Evolutionary conservation across 371 early-diverging fungal genomes (phyloP).

Genomic region (Basidiobolus meristosporus): DNA sequence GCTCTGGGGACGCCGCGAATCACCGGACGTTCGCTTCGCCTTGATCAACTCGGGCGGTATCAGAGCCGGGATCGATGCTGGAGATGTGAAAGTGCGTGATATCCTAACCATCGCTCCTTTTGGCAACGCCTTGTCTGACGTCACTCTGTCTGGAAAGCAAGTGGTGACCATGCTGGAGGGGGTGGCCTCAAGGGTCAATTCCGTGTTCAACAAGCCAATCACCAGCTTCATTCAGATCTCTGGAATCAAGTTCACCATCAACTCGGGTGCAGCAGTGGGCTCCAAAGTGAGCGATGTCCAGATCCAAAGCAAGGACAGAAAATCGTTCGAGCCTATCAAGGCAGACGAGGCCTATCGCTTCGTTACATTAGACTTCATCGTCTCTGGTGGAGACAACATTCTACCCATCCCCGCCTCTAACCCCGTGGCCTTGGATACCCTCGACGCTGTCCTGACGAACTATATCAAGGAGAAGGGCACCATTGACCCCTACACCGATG

Average conservation of each 20-base stretch:
- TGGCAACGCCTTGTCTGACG: slow-evolving; percentile 19
- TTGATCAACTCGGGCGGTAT: slow-evolving; percentile 36
- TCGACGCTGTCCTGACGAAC: slow-evolving; percentile 3
- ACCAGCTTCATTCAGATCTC: slow-evolving; percentile 16
- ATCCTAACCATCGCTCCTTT: slow-evolving; percentile 32
- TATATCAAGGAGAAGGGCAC: slow-evolving; percentile 4
- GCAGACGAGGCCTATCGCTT: slow-evolving; percentile 14
- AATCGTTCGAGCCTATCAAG: slow-evolving; percentile 8
- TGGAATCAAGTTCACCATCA: too few relatives aligned
- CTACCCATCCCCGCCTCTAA: slow-evolving; percentile 4
- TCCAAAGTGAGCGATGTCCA: background rate
- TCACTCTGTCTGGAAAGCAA: slow-evolving; percentile 19
- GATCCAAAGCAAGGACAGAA: background rate
- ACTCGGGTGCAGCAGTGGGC: slow-evolving; percentile 6
- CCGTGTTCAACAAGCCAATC: slow-evolving; percentile 7
- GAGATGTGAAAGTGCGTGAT: slow-evolving; percentile 22
- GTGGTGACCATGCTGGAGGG: slow-evolving; percentile 18
- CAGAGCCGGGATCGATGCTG: slow-evolving; percentile 20
- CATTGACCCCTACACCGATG: slow-evolving; percentile 5
- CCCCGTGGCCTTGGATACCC: slow-evolving; percentile 1
- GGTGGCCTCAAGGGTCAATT: slow-evolving; percentile 5
- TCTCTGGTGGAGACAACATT: slow-evolving; percentile 36
- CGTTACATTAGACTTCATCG: slow-evolving; percentile 28
- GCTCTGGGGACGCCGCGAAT: slow-evolving; percentile 6
- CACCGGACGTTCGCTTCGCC: slow-evolving; percentile 11